phyloP scores from a whole-genome alignment of 2,329 filamentous ascomycete genomes.

The Penicillium sp. region DNA sequence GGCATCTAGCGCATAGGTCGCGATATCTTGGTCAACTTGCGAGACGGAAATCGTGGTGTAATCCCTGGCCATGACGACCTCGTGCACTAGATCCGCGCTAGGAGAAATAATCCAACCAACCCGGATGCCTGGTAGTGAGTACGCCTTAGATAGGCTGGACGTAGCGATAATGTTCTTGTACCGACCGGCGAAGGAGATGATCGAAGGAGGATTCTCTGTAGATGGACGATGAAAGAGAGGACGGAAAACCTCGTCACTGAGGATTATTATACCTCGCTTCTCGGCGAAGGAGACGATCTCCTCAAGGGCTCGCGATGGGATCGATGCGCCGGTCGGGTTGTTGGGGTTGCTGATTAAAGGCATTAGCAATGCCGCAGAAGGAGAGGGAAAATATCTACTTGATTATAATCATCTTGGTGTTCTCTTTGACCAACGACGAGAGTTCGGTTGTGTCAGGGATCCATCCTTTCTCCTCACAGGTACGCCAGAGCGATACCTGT shows the following conservation, averaged over 20 bases:
- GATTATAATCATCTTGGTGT: slow-evolving; percentile 14
- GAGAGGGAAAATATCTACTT: neutral
- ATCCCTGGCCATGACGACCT: slow-evolving; percentile 7
- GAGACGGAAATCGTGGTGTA: slow-evolving; percentile 10
- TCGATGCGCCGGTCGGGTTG: slow-evolving; percentile 11
- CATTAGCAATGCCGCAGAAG: neutral
- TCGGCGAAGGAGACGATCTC: slow-evolving; percentile 7
- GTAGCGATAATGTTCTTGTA: slow-evolving; percentile 12
- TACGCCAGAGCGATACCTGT: slow-evolving; percentile 8
- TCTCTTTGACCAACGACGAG: slow-evolving; percentile 1
- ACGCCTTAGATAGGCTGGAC: slow-evolving; percentile 10
- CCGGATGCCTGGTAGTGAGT: slow-evolving; percentile 9
- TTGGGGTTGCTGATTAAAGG: slow-evolving; percentile 8
- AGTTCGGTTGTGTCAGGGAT: slow-evolving; percentile 6
- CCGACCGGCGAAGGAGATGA: slow-evolving; percentile 2
- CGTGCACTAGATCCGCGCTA: slow-evolving; percentile 2
- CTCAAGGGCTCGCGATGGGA: slow-evolving; percentile 1
- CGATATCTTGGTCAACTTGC: slow-evolving; percentile 9
- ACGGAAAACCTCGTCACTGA: slow-evolving; percentile 13
- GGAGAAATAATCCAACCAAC: slow-evolving; percentile 11
- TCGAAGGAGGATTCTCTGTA: slow-evolving; percentile 2
- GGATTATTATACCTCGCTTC: slow-evolving; percentile 6
- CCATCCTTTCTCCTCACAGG: slow-evolving; percentile 3
- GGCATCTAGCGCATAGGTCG: slow-evolving; percentile 2
- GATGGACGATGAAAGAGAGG: slow-evolving; percentile 10